Evolutionary conservation across 108 stramenopile species (phyloP), one percentile per base, ranked within the genome.

Genomic region (Discostella pseudostelligera): DNA sequence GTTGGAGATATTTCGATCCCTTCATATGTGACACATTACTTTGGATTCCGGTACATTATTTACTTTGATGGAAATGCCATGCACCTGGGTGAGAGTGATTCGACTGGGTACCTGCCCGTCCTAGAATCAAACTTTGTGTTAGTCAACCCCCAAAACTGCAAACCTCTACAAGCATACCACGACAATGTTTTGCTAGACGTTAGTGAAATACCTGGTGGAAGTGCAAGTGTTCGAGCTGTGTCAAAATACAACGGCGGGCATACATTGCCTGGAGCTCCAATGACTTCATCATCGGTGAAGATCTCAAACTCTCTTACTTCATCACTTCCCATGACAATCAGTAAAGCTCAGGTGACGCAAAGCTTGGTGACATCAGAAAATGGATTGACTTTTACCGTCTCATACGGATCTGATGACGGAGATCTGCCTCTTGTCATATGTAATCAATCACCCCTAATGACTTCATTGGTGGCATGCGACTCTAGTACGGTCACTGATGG

Each of bases 401-500:
- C 83, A 14, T 83, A 79, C 60, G 77, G 79, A 3, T 63, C 69
- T 43, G 53, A 63, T 39, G 69, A 78, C 58, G 84, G 84, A 11
- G 57, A 85, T 54, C 39, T 85, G 22, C 74, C 69, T 19, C 57
- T 66, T 50, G 36, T 83, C 0, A 64, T 81, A 26, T 83, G 81
- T 57, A 76, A 70, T 45, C 69, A 57, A 17, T 39, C 59, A 37
- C 32, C 58, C 16, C 24, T 51, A 39, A 26, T 50, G 53, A 65
- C 65, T 20, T 65, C 66, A 19, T 28, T 67, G 56, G 63, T 61
- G 29, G 21, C 46, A 29, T 89, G 88, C 51, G 54, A 61, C 28
- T 82, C 80, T 17, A 67, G 42, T n/a, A 89, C 90, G 19, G 68
- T 92, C n/a, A 83, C 89, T 45, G 84, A 92, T 57, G 88, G 84